Percentiles rank a stretch among this genome's conserved stretches.
Conservation (phyloP, 768 basidiomycete genomes). For the Bullera alba region DNA sequence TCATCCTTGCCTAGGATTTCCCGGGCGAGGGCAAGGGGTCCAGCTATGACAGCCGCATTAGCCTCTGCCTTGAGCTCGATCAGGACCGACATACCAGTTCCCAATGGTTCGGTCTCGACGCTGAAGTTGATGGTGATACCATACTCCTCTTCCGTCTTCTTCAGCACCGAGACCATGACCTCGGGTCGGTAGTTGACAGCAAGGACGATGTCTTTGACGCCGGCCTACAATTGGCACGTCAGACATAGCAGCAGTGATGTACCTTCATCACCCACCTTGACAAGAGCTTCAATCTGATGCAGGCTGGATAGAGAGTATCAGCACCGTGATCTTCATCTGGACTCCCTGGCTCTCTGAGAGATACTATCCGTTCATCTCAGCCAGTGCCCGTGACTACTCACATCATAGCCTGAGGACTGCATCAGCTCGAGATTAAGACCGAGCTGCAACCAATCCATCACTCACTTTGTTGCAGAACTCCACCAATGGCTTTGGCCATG, state of each 20-base stretch:
- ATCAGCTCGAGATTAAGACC: constrained; percentile 16
- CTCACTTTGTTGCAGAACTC: constrained; percentile 49
- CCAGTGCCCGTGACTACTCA: constrained; percentile 22
- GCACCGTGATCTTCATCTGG: too few species aligned
- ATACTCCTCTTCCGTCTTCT: constrained; percentile 50
- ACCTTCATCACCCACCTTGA: constrained; percentile 41
- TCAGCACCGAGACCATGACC: constrained; percentile 51
- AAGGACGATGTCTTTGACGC: constrained; percentile 51
- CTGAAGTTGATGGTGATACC: constrained; percentile 51
- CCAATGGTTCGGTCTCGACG: constrained; percentile 51
- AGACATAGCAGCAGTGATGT: not conserved
- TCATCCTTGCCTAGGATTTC: constrained; percentile 51
- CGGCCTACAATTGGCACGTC: constrained; percentile 39
- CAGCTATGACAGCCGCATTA: constrained; percentile 36
- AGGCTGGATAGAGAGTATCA: constrained; percentile 39
- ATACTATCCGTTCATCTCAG: too few species aligned
- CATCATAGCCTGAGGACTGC: constrained; percentile 45
- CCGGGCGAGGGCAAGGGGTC: constrained; percentile 50
- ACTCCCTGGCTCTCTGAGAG: too few species aligned
- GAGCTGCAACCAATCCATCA: not conserved
- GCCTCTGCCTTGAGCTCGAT: not conserved
- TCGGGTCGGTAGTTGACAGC: constrained; percentile 52
- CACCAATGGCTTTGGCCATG: constrained; percentile 51
- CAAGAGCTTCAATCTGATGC: constrained; percentile 51
- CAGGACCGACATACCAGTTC: constrained; percentile 46